Conservation (phyloP, 2,329 filamentous ascomycete genomes). For the Botrytis deweyae region DNA sequence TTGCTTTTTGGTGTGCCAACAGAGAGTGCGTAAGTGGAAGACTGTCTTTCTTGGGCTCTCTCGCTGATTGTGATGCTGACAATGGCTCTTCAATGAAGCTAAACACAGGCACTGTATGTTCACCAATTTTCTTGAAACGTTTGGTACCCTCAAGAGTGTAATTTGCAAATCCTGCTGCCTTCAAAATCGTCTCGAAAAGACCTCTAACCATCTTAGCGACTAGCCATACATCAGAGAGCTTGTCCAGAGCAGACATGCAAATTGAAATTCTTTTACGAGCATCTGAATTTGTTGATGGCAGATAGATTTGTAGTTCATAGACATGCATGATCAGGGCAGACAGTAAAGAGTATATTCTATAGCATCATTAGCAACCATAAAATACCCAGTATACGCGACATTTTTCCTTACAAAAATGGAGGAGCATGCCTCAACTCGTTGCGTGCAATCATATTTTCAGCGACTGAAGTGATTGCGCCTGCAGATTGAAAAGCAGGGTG, state of each 20-base stretch:
- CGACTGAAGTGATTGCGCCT: slow-evolving; percentile 92
- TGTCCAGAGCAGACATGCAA: slow-evolving; percentile 90
- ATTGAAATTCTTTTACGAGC: slow-evolving; percentile 82
- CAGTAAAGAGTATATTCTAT: slow-evolving; percentile 94
- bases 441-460: slow-evolving; percentile 80
- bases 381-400: not conserved
- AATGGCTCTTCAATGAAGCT: not conserved
- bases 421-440: slow-evolving; percentile 84
- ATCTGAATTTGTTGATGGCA: slow-evolving; percentile 80
- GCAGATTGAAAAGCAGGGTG: slow-evolving; percentile 96
- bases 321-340: slow-evolving; percentile 98
- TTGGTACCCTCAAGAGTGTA: slow-evolving; percentile 1
- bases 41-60: not conserved
- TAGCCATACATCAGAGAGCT: slow-evolving; percentile 92
- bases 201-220: slow-evolving; percentile 98
- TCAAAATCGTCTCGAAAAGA: slow-evolving; percentile 87
- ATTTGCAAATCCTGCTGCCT: not conserved
- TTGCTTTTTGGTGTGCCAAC: slow-evolving; percentile 9
- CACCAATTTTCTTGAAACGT: not conserved
- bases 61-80: not conserved
- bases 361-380: slow-evolving; percentile 41
- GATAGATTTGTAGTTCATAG: slow-evolving; percentile 92
- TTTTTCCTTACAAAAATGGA: slow-evolving; percentile 58
- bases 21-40: not conserved
- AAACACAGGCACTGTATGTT: not conserved